A percentile compares a stretch with the other conserved stretches of the same genome.
These are phyloP conservation scores for Lasiodiplodia hormozganensis DNA, from an alignment of 2,329 filamentous ascomycete genomes.

Conservation along the genomic window DNA sequence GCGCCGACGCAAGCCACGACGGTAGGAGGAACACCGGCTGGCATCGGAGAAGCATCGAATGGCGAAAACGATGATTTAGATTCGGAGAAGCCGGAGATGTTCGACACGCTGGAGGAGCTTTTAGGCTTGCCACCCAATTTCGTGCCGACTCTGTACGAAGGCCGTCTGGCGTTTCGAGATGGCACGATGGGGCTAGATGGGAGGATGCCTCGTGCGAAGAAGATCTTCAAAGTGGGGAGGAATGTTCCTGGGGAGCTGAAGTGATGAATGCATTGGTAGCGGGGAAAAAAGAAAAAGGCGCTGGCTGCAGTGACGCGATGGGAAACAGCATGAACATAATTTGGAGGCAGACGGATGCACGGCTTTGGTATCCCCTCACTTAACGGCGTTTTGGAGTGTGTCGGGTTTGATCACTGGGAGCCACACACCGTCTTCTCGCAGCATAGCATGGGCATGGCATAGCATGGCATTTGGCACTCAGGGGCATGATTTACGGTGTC, in stretches of 20 bases:
- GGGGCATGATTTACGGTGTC: background rate
- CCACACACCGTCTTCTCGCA: background rate
- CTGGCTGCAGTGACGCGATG: background rate
- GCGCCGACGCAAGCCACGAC: background rate
- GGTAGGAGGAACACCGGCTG: background rate
- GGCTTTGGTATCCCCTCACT: background rate
- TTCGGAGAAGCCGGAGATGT: background rate
- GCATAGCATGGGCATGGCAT: background rate
- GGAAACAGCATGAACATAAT: background rate
- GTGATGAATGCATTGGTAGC: background rate
- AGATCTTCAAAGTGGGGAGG: slow-evolving; percentile 27
- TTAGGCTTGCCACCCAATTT: slow-evolving; percentile 37
- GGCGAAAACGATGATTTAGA: background rate
- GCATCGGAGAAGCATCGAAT: background rate
- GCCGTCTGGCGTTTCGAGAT: slow-evolving; percentile 40
- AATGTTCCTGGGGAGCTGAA: slow-evolving; percentile 30
- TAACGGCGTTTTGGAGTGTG: background rate
- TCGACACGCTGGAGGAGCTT: slow-evolving; percentile 31
- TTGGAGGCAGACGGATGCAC: background rate
- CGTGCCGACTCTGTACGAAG: slow-evolving; percentile 38
- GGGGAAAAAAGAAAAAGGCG: background rate
- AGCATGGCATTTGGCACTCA: background rate
- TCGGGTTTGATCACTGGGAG: background rate
- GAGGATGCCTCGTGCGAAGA: slow-evolving; percentile 23
- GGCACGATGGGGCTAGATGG: slow-evolving; percentile 35